A percentile compares a stretch with the other conserved stretches of the same genome.
Conservation (phyloP, 768 basidiomycete genomes). For the Phlebiopsis flavidoalba region DNA sequence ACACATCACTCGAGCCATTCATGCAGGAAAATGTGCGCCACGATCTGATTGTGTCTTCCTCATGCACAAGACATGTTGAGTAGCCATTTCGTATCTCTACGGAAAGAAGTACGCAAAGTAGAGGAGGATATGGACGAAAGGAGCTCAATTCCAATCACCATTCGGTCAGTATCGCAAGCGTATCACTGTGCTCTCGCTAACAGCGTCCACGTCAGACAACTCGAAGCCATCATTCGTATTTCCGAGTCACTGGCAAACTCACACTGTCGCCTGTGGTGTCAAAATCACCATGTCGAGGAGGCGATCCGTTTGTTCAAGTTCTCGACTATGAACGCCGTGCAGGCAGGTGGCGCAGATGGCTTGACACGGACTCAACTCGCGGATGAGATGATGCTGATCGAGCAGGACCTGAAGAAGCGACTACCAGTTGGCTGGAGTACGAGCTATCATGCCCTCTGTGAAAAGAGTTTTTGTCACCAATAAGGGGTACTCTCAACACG, state of each 20-base stretch:
- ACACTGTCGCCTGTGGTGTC: conserved; percentile 82
- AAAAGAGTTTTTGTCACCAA: conserved; percentile 92
- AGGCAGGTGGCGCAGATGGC: conserved; percentile 90
- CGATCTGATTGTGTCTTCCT: conserved; percentile 82
- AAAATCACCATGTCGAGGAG: conserved; percentile 94
- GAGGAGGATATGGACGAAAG: conserved; percentile 97
- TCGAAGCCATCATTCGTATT: conserved; percentile 98
- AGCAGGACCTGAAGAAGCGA: conserved; percentile 76
- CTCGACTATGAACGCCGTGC: conserved; percentile 98
- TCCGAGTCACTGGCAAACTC: conserved; percentile 94
- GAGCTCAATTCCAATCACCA: conserved; percentile 96
- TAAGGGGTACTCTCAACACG: conserved; percentile 86
- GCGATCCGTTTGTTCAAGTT: conserved; percentile 97
- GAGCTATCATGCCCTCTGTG: conserved; percentile 88
- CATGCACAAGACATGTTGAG: conserved; percentile 96
- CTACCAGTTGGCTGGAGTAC: conserved; percentile 96
- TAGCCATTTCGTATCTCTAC: conserved; percentile 88
- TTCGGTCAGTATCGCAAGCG: conserved; percentile 58
- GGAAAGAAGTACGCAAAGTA: conserved; percentile 92
- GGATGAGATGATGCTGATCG: conserved; percentile 89
- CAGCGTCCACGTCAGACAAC: conserved; percentile 48
- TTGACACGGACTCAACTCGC: conserved; percentile 87
- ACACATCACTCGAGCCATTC: background rate
- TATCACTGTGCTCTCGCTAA: background rate
- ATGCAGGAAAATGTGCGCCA: conserved; percentile 89